phyloP scores from a whole-genome alignment of 352 stramenopile genomes.

The Phytophthora uliginosa region DNA sequence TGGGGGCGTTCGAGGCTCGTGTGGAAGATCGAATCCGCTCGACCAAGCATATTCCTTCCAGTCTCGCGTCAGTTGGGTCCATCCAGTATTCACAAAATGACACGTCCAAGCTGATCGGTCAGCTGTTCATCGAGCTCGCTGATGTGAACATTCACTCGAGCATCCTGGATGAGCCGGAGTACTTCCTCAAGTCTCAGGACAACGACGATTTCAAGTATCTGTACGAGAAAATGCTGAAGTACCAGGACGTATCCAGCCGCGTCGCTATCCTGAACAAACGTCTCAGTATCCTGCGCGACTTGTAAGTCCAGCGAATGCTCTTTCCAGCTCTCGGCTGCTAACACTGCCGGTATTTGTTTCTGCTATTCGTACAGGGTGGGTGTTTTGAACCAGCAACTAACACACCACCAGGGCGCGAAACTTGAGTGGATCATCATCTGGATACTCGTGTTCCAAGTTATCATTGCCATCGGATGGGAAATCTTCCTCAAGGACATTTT shows the following conservation, averaged over 20 bases:
- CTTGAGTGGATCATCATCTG: constrained; percentile 97
- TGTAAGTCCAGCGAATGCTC: constrained; percentile 53
- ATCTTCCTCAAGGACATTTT: constrained; percentile 87
- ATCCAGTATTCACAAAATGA: constrained; percentile 91
- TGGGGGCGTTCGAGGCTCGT: constrained; percentile 93
- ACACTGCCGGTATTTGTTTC: constrained; percentile 2
- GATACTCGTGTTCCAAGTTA: constrained; percentile 91
- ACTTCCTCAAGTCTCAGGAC: constrained; percentile 87
- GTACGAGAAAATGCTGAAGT: constrained; percentile 93
- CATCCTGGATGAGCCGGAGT: constrained; percentile 94
- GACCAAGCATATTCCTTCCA: constrained; percentile 90
- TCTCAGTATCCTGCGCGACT: constrained; percentile 93
- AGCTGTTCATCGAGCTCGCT: constrained; percentile 89
- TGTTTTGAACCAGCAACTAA: constrained; percentile 92
- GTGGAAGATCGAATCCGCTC: constrained; percentile 88
- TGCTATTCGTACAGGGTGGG: constrained; percentile 68
- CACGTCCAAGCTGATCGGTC: constrained; percentile 93
- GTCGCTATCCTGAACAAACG: constrained; percentile 95
- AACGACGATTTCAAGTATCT: constrained; percentile 92
- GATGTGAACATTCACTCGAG: constrained; percentile 96
- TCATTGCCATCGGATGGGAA: constrained; percentile 87
- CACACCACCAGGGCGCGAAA: constrained; percentile 86
- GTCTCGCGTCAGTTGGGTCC: constrained; percentile 86
- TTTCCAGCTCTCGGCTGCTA: not conserved
- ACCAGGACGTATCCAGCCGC: constrained; percentile 93